A percentile compares a stretch with the other conserved stretches of the same genome.
phyloP scores from a whole-genome alignment of 2,329 filamentous ascomycete species.

The Colletotrichum sp. region DNA sequence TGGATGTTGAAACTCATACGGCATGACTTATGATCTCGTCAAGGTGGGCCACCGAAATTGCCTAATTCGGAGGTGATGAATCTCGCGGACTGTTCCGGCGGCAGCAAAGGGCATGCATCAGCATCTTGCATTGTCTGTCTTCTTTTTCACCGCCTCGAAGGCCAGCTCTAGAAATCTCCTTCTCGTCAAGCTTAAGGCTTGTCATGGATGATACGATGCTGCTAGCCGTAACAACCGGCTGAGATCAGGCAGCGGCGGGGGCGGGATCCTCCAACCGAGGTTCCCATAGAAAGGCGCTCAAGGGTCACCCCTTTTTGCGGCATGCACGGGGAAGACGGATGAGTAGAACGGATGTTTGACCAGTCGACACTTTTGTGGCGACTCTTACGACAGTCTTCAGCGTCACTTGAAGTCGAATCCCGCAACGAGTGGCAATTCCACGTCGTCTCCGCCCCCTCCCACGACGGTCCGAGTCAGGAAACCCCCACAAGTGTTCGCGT shows the following conservation, averaged over 20 bases:
- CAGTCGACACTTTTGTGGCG: not conserved
- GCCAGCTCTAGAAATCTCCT: not conserved
- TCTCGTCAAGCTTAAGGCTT: not conserved
- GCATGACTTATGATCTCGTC: not conserved
- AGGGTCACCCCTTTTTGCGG: not conserved
- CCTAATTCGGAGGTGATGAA: not conserved
- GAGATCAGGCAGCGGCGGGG: not conserved
- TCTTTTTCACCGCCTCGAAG: not conserved
- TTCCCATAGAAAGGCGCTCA: not conserved
- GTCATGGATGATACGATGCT: not conserved
- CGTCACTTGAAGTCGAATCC: not conserved
- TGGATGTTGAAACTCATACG: not conserved
- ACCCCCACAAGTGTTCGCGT: not conserved
- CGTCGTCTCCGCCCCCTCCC: not conserved
- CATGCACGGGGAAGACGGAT: not conserved
- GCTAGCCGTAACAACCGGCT: not conserved
- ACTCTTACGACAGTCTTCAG: not conserved
- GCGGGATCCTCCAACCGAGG: not conserved
- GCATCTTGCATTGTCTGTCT: not conserved
- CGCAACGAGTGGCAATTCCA: not conserved
- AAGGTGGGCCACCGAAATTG: not conserved
- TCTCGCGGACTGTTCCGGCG: not conserved
- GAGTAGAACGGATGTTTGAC: not conserved
- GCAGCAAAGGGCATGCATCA: not conserved
- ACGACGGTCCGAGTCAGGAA: not conserved